Percentiles rank a stretch among this genome's conserved stretches.
Conservation (phyloP, 2,329 filamentous ascomycete species). For the Ascochyta lentis region DNA sequence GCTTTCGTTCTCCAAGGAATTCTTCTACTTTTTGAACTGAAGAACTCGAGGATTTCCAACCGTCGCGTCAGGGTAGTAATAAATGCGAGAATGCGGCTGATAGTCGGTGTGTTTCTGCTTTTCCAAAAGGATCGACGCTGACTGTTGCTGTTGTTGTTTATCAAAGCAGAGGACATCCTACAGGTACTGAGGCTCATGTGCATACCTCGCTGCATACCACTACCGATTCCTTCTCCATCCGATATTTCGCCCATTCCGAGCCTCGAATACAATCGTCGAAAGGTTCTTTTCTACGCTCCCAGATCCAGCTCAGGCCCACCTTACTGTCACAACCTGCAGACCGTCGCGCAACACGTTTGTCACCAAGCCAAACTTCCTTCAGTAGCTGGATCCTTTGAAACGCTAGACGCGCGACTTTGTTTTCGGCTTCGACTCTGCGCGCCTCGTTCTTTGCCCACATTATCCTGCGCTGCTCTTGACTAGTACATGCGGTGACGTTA, state of each 20-base stretch:
- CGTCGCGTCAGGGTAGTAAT: background rate
- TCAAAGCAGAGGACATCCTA: background rate
- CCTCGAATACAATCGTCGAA: constrained; percentile 3
- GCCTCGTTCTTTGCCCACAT: constrained; percentile 24
- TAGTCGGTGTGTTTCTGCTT: no score
- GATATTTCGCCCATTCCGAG: constrained; percentile 17
- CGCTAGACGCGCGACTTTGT: constrained; percentile 20
- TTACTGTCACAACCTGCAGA: background rate
- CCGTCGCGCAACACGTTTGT: constrained; percentile 24
- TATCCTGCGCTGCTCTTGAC: constrained; percentile 13
- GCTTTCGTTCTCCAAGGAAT: background rate
- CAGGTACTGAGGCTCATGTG: background rate
- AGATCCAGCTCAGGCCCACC: constrained; percentile 15
- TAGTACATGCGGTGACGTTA: constrained; percentile 15
- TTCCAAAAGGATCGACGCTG: no score
- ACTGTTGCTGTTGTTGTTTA: no score
- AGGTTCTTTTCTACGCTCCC: constrained; percentile 21
- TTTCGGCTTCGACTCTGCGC: constrained; percentile 21
- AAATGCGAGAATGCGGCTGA: no score
- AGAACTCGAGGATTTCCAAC: background rate
- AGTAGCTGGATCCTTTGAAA: constrained; percentile 18
- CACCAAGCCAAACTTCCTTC: constrained; percentile 24
- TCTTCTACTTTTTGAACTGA: no score
- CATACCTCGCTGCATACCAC: constrained; percentile 20
- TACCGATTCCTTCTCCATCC: constrained; percentile 20